Evolutionary conservation across 139 green algal species (phyloP).

Genomic region (Monoraphidium neglectum): DNA sequence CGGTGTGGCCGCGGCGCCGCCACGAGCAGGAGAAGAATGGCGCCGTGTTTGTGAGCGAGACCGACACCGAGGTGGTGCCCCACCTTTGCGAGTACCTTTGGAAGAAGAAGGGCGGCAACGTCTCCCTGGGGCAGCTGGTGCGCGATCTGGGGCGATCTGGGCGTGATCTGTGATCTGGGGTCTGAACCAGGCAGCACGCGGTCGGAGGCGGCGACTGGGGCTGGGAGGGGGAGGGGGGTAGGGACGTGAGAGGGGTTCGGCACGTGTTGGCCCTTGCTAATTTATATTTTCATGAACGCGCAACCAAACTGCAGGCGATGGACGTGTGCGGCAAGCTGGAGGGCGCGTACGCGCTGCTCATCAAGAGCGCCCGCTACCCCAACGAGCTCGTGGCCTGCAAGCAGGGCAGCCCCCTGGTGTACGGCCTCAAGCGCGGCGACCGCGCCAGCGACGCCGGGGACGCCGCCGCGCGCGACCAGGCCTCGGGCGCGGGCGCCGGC

Average conservation of each 20-base stretch:
- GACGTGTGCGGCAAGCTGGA: constrained; percentile 96
- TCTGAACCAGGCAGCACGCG: too few relatives aligned
- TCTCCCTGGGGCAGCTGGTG: constrained; percentile 55
- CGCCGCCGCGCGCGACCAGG: too few relatives aligned
- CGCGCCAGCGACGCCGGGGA: constrained; percentile 9
- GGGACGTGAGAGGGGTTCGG: too few relatives aligned
- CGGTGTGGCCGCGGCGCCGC: too few relatives aligned
- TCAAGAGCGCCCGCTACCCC: constrained; percentile 95
- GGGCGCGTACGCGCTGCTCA: constrained; percentile 95
- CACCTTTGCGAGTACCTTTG: constrained; percentile 97
- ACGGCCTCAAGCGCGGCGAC: constrained; percentile 74
- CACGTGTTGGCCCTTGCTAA: too few relatives aligned
- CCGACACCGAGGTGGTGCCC: constrained; percentile 99
- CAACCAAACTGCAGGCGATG: constrained; percentile 84
- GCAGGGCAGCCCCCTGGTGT: constrained; percentile 90
- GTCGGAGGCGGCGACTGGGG: too few relatives aligned
- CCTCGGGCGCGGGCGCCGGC: too few relatives aligned
- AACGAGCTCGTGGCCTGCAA: constrained; percentile 98
- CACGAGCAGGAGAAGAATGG: constrained; percentile 76
- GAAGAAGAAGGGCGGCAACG: constrained; percentile 40
- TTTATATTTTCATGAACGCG: neutral
- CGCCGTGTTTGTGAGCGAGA: constrained; percentile 94
- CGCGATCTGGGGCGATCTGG: constrained; percentile 17
- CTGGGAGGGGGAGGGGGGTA: too few relatives aligned
- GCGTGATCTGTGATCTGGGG: too few relatives aligned